Percentiles rank a stretch among this genome's conserved stretches.
These are phyloP conservation scores for Crassisporium funariophilum DNA, from an alignment of 768 basidiomycete species.

Conservation along the genomic window DNA sequence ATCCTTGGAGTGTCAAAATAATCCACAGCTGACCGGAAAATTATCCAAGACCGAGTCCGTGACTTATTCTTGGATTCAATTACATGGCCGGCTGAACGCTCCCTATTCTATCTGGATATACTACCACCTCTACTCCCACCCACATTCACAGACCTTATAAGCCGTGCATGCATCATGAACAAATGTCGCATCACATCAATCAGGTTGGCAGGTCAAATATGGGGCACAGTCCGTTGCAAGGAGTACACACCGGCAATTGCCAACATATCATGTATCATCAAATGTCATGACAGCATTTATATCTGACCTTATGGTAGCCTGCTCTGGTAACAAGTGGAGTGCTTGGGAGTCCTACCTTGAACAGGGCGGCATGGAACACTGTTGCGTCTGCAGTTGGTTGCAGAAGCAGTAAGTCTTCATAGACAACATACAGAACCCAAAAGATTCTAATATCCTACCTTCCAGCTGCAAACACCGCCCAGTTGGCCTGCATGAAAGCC, in stretches of 20 bases:
- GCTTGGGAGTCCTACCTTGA: slow-evolving; percentile 14
- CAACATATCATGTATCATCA: not conserved
- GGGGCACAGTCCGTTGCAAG: not conserved
- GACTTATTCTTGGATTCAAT: not conserved
- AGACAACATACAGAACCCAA: no score
- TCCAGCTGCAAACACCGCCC: slow-evolving; percentile 25
- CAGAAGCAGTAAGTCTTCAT: slow-evolving; percentile 25
- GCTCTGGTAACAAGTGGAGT: slow-evolving; percentile 10
- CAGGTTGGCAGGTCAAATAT: not conserved
- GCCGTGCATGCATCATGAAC: not conserved
- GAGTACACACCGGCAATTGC: not conserved
- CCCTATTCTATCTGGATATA: not conserved
- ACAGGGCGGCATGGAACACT: slow-evolving; percentile 31
- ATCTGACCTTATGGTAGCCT: slow-evolving; percentile 8
- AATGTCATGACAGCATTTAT: not conserved
- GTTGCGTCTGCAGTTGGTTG: slow-evolving; percentile 34
- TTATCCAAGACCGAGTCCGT: not conserved
- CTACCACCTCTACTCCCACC: not conserved
- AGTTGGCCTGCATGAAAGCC: slow-evolving; percentile 39
- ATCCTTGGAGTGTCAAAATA: not conserved
- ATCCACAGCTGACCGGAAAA: not conserved
- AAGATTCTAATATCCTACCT: not conserved
- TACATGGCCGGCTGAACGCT: not conserved
- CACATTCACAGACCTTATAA: not conserved
- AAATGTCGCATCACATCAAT: not conserved